Evolutionary conservation across 768 basidiomycete genomes (phyloP), one percentile per base, ranked within the genome.

Genomic region (Mycena polygramma): DNA sequence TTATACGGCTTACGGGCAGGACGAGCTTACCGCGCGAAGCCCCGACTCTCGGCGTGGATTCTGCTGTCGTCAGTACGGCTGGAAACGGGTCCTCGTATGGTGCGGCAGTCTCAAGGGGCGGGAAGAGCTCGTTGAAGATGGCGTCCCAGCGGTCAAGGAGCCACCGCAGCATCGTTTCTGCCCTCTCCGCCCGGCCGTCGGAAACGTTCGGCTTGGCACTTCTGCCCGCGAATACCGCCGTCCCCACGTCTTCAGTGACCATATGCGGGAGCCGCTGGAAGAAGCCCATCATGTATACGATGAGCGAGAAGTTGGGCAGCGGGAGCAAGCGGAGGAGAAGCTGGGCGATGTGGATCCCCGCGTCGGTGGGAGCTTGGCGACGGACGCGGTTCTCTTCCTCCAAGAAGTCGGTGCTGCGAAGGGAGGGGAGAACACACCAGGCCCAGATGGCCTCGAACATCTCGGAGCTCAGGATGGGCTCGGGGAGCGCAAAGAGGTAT

Each of bases 261-360:
- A 82, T 57, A 46, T 73, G 72, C 11, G 79, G 79, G 1, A 84
- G 80, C 69, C 84, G 84, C 45, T 81, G 81, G 74, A 86, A 83
- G 70, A 87, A 86, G 0, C 83, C 81, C 62, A 86, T 76, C 46
- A 86, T 77, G 70, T 86, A 86, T n/a, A 86, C 78, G 20, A 87
- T 69, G 5, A 85, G 73, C 1, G 81, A 83, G 66, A 85, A 81
- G 48, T 84, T 81, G 7, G 85, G 79, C 4, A 81, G 78, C 10
- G 86, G 85, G 7, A 87, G 79, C 8, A 87, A 79, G n/a, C 81
- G 83, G 22, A 86, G 74, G 30, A 85, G 73, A 15, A 82, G 76
- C 61, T 81, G 82, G 0, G 81, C 81, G 39, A 80, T 74, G 9
- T 66, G 73, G 45, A 83, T 79, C 14, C 75, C 66, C 1, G 63